These are phyloP conservation scores for bread wheat (Triticum aestivum) DNA, from an alignment of 176 grass and related monocot species.

Conservation along the genomic window DNA sequence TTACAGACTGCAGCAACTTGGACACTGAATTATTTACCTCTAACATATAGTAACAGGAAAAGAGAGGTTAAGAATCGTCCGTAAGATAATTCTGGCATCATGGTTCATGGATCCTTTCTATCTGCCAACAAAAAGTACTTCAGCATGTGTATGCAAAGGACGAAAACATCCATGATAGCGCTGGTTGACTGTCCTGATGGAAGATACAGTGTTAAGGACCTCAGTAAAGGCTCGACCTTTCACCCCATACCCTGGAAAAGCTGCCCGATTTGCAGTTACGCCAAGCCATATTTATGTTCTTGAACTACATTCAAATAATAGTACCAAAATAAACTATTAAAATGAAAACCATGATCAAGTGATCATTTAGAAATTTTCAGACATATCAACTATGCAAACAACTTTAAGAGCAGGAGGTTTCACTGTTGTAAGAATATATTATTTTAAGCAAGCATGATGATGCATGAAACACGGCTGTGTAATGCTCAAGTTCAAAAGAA, in stretches of 20 bases:
- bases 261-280: not conserved
- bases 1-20: conserved; percentile 8
- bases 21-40: not conserved
- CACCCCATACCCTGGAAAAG: not conserved
- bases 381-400: not conserved
- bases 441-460: not conserved
- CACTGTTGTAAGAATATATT: not conserved
- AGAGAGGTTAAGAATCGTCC: not conserved
- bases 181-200: not conserved
- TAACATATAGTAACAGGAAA: not conserved
- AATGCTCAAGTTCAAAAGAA: not conserved
- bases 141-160: conserved; percentile 12
- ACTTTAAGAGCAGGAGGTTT: not conserved
- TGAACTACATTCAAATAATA: not conserved
- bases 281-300: not conserved
- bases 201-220: not conserved
- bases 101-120: not conserved
- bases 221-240: not conserved
- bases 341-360: not conserved
- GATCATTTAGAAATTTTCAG: not conserved
- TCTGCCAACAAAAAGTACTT: not conserved
- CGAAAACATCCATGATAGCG: not conserved
- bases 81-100: not conserved
- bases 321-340: not conserved
- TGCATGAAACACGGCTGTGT: not conserved